Conservation (phyloP, 140 eudicot species). For the Flaveria floridana region DNA sequence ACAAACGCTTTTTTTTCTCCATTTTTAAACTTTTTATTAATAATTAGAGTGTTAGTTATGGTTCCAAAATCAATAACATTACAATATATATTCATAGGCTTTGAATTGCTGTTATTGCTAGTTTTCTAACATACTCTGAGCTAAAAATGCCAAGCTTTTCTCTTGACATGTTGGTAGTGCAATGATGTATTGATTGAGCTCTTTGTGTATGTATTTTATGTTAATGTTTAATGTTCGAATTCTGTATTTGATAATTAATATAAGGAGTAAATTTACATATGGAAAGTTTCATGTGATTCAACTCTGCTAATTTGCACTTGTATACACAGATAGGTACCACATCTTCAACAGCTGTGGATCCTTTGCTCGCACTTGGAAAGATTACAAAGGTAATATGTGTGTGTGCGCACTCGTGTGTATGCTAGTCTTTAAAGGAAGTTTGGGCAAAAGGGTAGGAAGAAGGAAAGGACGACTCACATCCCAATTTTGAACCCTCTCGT, state of each 20-base stretch:
- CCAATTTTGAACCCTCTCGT: background rate
- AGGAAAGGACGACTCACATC: background rate
- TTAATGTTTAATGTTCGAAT: background rate
- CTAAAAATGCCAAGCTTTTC: background rate
- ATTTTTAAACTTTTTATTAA: background rate
- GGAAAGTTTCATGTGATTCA: background rate
- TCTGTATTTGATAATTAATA: background rate
- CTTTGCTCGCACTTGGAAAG: slow-evolving; percentile 71
- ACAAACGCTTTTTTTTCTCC: background rate
- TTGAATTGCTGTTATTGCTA: slow-evolving; percentile 14
- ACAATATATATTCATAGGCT: background rate
- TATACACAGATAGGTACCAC: slow-evolving; percentile 79
- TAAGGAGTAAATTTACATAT: slow-evolving; percentile 3
- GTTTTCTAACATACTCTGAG: slow-evolving; percentile 5
- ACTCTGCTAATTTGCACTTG: slow-evolving; percentile 1
- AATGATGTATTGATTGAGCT: slow-evolving; percentile 15
- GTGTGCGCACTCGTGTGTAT: background rate
- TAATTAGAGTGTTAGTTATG: background rate
- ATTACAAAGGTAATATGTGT: slow-evolving; percentile 59
- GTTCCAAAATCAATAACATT: background rate
- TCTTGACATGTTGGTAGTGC: background rate
- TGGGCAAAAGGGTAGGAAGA: background rate
- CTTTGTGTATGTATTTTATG: background rate
- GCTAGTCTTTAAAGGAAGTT: background rate
- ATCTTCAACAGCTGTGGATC: slow-evolving; percentile 96